Conservation (phyloP, 2,329 filamentous ascomycete species). For the Metarhizium brunneum region DNA sequence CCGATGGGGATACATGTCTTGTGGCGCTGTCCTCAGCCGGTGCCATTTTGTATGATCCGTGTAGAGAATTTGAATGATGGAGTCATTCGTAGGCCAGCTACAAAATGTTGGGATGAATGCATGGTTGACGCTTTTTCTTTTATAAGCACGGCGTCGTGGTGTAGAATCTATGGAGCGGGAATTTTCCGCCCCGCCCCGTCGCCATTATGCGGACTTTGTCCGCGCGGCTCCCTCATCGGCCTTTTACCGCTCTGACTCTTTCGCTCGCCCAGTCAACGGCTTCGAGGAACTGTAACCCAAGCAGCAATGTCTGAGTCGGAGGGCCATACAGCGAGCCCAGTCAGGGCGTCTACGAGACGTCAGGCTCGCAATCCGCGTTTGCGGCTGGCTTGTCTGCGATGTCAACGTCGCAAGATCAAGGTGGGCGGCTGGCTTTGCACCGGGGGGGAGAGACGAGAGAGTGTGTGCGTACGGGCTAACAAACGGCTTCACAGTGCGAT, state of each 20-base stretch:
- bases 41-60: background rate
- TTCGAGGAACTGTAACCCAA: background rate
- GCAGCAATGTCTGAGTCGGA: conserved; percentile 10
- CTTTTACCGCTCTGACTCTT: background rate
- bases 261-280: background rate
- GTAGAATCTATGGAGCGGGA: background rate
- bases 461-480: background rate
- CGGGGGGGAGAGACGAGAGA: background rate
- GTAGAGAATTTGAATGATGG: background rate
- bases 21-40: background rate
- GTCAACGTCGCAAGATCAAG: conserved; percentile 40
- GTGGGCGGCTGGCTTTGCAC: conserved; percentile 16
- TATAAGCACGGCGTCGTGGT: too few relatives aligned
- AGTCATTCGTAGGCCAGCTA: too few relatives aligned
- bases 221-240: conserved; percentile 6
- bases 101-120: too few relatives aligned
- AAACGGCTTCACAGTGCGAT: conserved; percentile 28
- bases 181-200: background rate
- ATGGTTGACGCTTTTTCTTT: too few relatives aligned
- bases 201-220: conserved; percentile 4
- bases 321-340: background rate
- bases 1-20: conserved; percentile 17
- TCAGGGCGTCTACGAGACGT: conserved; percentile 5
- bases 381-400: conserved; percentile 24
- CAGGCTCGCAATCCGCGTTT: conserved; percentile 17